Evolutionary conservation across 148 eudicot genomes (phyloP), one percentile per base, ranked within the genome.

Genomic region (Camellia japonica): DNA sequence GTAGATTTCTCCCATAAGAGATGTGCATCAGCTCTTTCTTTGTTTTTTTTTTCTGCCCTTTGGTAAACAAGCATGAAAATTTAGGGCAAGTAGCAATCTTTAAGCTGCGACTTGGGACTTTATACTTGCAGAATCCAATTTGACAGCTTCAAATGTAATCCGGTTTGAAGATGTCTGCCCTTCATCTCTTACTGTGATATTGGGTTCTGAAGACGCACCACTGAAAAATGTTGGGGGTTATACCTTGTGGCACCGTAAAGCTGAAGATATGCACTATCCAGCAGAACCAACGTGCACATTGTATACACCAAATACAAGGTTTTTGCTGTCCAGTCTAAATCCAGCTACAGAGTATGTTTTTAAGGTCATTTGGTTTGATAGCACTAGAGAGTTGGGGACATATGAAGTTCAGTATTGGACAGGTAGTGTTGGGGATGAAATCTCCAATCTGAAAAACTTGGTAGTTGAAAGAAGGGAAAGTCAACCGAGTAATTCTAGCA

Each of bases 401-500:
- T 87, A 65, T 18, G 93, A 94, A 85, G 77, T 89, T 60, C 77
- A 79, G 54, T 75, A 88, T 58, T 84, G 78, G 49, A 94, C 94
- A 0, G 73, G 69, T 78, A 49, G 52, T 49, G 44, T 74, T 20
- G 68, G 56, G 8, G 76, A 78, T 78, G 84, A 76, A 69, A 77
- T 46, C 52, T 72, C 30, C 56, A 76, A 43, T 60, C 52, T 79
- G 66, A 71, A 80, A 47, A 73, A 65, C 55, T 7, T 68, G 9
- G 80, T 72, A 65, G 76, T 84, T 7, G 91, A 86, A 82, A 87
- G 88, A 73, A 88, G 95, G 79, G 91, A 90, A 76, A 95, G 97
- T 73, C 93, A 91, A n/a, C 75, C 80, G 20, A 93, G 91, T 16
- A 92, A 93, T 78, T 91, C 89, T 74, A 95, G 98, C 86, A 90